Conservation (phyloP, 768 basidiomycete genomes). For the Pisolithus orientalis region DNA sequence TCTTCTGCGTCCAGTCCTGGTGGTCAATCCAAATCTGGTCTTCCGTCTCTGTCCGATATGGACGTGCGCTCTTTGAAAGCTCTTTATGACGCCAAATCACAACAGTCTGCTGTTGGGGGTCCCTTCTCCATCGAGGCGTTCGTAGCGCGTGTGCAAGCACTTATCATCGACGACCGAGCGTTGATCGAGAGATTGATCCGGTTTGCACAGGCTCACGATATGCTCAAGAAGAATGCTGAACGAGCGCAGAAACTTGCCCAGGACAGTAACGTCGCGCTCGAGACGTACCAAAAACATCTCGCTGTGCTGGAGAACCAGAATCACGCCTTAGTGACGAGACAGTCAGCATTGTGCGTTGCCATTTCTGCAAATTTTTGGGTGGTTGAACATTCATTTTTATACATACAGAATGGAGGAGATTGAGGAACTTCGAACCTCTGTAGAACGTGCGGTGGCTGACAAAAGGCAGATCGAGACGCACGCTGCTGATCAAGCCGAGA, state of each 20-base stretch:
- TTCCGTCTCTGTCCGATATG: constrained; percentile 67
- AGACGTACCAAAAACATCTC: constrained; percentile 90
- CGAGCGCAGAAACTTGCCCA: constrained; percentile 86
- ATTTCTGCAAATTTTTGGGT: not conserved
- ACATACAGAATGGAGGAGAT: constrained; percentile 58
- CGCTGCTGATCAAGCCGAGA: constrained; percentile 69
- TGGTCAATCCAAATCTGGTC: constrained; percentile 21
- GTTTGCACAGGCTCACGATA: constrained; percentile 83
- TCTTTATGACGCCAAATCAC: constrained; percentile 51
- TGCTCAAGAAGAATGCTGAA: constrained; percentile 89
- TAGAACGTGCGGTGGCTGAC: constrained; percentile 56
- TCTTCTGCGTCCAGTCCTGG: constrained; percentile 36
- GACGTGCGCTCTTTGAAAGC: constrained; percentile 83
- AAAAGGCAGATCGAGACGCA: constrained; percentile 65
- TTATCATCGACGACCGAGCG: constrained; percentile 77
- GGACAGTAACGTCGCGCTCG: constrained; percentile 71
- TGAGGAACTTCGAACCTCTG: constrained; percentile 47
- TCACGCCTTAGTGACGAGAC: constrained; percentile 40
- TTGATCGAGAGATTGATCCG: constrained; percentile 80
- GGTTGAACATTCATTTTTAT: constrained; percentile 1
- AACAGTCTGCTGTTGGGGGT: constrained; percentile 25
- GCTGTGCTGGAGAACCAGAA: constrained; percentile 74
- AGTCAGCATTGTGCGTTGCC: constrained; percentile 48
- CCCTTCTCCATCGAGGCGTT: constrained; percentile 72
- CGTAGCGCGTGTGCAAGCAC: constrained; percentile 66